Evolutionary conservation across 192 early-diverging fungal species (phyloP), one percentile per base, ranked within the genome.

Genomic region (Ambispora gerdemannii): DNA sequence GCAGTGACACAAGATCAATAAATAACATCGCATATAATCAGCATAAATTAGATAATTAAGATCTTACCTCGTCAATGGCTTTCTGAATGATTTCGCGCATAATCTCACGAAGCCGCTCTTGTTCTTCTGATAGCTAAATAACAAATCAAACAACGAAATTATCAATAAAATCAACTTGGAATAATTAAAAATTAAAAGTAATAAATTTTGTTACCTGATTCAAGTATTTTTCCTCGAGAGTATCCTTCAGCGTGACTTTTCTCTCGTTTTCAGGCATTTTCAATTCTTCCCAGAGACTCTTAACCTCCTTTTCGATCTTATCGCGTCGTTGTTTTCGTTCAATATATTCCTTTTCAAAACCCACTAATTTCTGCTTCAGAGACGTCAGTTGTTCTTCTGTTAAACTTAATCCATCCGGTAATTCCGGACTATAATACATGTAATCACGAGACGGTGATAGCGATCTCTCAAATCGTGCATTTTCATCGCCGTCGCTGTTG

Each of bases 151-250:
- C 6, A n/a, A 43, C 22, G 10, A 36, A 24, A 35, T 24, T 15
- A 35, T 3, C 17, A 28, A 36, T 19, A 60, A 33, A 60, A 3
- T 2, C 1, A 55, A 55, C 30, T 25, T 25, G 0, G 19, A 60
- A 32, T 32, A 25, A 60, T 31, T 19, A 34, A 0, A 32, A 10
- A 60, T 2, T 60, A 60, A 31, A 28, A 55, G n/a, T 49, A 49
- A 49, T 49, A 47, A 49, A 38, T 30, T 50, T 2, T 0, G 1
- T n/a, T 27, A 70, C 67, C 25, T 49, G 22, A 1, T 70, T 31
- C 13, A 70, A 32, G 30, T 70, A 60, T 32, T 70, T 56, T 70
- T 70, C 56, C 30, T 70, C 68, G 17, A 70, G n/a, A 6, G 55
- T 47, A 61, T 70, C 58, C 8, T 7, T 38, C 10, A 70, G 20